Evolutionary conservation across 805 yeast genomes (phyloP).

Genomic region (Ogataea nakhonphanomensis): DNA sequence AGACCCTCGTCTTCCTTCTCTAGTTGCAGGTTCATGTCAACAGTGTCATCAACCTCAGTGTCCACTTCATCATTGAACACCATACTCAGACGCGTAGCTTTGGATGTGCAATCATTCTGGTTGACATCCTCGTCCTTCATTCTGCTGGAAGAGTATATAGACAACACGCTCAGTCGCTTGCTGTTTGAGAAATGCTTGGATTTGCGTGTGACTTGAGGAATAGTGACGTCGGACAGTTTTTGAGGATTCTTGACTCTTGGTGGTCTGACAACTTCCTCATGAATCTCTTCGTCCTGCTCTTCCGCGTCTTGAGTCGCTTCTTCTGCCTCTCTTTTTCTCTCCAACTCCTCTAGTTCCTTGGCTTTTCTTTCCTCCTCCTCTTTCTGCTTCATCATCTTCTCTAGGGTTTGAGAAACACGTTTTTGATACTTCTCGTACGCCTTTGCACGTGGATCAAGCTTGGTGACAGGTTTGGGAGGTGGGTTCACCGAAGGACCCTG

Average conservation of each 20-base stretch:
- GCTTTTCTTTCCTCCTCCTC: constrained; percentile 27
- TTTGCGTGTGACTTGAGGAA: constrained; percentile 69
- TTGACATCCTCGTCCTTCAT: constrained; percentile 16
- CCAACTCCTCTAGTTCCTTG: constrained; percentile 35
- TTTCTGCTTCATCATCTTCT: constrained; percentile 29
- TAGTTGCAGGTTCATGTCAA: constrained; percentile 23
- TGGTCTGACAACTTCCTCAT: constrained; percentile 5
- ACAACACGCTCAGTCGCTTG: constrained; percentile 68
- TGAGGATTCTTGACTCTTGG: constrained; percentile 37
- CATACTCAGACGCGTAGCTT: constrained; percentile 29
- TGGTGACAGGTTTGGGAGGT: constrained; percentile 54
- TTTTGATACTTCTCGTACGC: constrained; percentile 45
- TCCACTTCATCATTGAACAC: constrained; percentile 22
- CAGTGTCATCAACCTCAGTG: constrained; percentile 21
- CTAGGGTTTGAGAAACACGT: constrained; percentile 42
- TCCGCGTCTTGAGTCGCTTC: constrained; percentile 28
- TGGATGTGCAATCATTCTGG: constrained; percentile 16
- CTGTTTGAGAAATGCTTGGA: constrained; percentile 59
- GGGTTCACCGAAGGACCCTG: constrained; percentile 27
- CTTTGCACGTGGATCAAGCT: constrained; percentile 53
- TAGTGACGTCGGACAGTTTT: constrained; percentile 57
- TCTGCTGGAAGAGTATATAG: constrained; percentile 62
- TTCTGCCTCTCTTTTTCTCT: constrained; percentile 31
- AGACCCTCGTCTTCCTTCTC: constrained; percentile 24
- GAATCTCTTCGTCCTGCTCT: constrained; percentile 8